These are phyloP conservation scores for Dactylellina cionopaga DNA, from an alignment of 2,329 filamentous ascomycete genomes.

Conservation along the genomic window DNA sequence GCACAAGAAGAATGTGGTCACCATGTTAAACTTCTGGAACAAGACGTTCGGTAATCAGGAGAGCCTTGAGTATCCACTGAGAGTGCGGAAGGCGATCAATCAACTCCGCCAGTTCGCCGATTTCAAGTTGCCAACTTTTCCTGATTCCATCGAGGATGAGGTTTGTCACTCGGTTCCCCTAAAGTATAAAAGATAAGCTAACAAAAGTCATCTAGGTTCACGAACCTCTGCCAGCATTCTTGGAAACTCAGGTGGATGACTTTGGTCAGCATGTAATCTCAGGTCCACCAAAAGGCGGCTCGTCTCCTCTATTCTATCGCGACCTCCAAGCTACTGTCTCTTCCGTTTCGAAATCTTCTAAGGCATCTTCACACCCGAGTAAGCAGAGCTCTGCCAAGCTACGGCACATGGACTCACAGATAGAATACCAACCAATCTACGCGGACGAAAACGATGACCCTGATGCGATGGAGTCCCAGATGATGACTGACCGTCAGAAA, in stretches of 20 bases:
- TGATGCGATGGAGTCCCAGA: conserved; percentile 69
- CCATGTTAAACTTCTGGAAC: conserved; percentile 70
- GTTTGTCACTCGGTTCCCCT: conserved; percentile 55
- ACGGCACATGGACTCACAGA: conserved; percentile 80
- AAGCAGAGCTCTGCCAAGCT: conserved; percentile 33
- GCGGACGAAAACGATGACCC: conserved; percentile 65
- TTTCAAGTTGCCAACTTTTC: conserved; percentile 65
- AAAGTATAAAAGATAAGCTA: conserved; percentile 44
- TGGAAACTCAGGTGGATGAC: conserved; percentile 54
- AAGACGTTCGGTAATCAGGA: conserved; percentile 71
- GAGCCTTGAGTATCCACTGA: conserved; percentile 71
- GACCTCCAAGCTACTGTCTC: conserved; percentile 26
- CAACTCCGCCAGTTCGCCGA: conserved; percentile 69
- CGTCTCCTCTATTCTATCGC: conserved; percentile 40
- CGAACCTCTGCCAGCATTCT: conserved; percentile 37
- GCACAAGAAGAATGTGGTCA: conserved; percentile 30
- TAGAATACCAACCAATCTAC: conserved; percentile 75
- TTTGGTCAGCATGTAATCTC: conserved; percentile 38
- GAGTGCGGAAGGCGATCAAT: conserved; percentile 71
- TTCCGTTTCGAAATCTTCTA: conserved; percentile 29
- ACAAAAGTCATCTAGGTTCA: neutral
- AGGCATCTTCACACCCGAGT: conserved; percentile 54
- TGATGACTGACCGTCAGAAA: conserved; percentile 80
- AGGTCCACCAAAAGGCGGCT: conserved; percentile 28
- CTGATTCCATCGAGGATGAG: conserved; percentile 63